These are phyloP conservation scores for Paraphaeosphaeria minitans DNA, from an alignment of 2,329 filamentous ascomycete species.

Conservation along the genomic window DNA sequence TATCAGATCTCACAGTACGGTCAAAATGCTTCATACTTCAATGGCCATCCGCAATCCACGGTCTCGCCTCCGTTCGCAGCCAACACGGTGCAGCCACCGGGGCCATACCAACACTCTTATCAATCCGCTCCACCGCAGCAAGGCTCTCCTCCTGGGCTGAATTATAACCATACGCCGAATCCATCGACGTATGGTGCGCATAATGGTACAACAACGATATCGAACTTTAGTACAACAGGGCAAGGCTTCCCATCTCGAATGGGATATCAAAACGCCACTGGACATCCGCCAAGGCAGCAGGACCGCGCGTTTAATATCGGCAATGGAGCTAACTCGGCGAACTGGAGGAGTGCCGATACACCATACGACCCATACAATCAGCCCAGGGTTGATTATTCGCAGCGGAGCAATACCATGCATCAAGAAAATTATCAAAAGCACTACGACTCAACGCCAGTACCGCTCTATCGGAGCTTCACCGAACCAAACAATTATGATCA, in stretches of 20 bases:
- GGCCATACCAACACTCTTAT: background rate
- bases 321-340: background rate
- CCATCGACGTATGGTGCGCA: background rate
- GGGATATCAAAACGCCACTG: background rate
- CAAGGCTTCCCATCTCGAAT: background rate
- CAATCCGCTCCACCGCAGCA: background rate
- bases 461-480: background rate
- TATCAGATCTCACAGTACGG: background rate
- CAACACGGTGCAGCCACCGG: background rate
- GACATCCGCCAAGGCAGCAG: background rate
- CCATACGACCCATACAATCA: background rate
- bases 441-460: background rate
- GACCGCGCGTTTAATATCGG: background rate
- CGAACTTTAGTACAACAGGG: background rate
- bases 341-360: background rate
- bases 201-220: background rate
- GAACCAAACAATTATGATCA: background rate
- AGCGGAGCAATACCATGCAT: background rate
- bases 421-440: background rate
- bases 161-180: background rate
- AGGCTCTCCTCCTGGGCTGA: background rate
- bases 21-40: background rate
- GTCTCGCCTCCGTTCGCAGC: background rate
- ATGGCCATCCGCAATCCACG: slow-evolving; percentile 1
- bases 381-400: background rate